Percentiles rank a stretch among this genome's conserved stretches.
These are phyloP conservation scores for Diaporthe australafricana DNA, from an alignment of 2,329 filamentous ascomycete genomes.

Conservation along the genomic window DNA sequence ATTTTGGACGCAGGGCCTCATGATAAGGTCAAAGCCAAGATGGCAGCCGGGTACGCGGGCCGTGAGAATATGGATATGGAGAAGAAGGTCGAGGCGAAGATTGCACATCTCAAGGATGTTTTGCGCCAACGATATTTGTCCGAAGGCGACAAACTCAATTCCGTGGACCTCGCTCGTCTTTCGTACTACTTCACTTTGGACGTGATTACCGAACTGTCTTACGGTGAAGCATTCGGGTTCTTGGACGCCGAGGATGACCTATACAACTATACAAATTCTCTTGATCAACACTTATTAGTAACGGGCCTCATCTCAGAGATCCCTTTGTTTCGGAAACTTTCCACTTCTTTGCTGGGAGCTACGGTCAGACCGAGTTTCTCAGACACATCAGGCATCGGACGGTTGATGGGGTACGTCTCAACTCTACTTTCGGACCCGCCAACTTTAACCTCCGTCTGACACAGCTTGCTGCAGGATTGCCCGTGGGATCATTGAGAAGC, in stretches of 20 bases:
- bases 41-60: conserved; percentile 3
- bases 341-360: neutral
- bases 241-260: conserved; percentile 54
- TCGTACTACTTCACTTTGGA: conserved; percentile 61
- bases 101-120: neutral
- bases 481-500: neutral
- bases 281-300: conserved; percentile 54
- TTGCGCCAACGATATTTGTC: conserved; percentile 4
- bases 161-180: conserved; percentile 55
- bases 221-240: conserved; percentile 57
- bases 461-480: neutral
- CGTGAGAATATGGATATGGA: conserved; percentile 15
- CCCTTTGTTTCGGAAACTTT: conserved; percentile 4
- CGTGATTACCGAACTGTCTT: conserved; percentile 58
- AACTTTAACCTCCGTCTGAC: neutral
- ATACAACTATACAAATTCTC: conserved; percentile 54
- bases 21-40: conserved; percentile 9
- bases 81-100: neutral
- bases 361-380: neutral
- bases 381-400: neutral
- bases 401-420: conserved; percentile 41
- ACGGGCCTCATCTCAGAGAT: conserved; percentile 54
- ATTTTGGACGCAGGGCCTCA: conserved; percentile 15
- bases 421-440: conserved; percentile 15
- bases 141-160: neutral